A percentile compares a stretch with the other conserved stretches of the same genome.
phyloP scores from a whole-genome alignment of 2,329 filamentous ascomycete species.

The Xylariaceae sp. region DNA sequence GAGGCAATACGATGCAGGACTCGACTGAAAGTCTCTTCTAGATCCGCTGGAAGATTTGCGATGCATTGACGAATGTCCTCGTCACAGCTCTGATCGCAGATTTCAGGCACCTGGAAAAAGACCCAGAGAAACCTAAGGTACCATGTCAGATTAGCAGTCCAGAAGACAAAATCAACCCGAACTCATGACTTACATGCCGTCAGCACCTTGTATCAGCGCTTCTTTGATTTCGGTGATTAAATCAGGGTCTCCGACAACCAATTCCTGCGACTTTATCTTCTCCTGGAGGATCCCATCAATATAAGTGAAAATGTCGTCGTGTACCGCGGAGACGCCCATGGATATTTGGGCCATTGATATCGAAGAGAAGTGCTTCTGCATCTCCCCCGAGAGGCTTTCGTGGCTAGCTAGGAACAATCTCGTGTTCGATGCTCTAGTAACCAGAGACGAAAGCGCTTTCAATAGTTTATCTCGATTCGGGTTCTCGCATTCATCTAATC shows the following conservation, averaged over 20 bases:
- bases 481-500: slow-evolving; percentile 9
- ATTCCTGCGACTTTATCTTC: neutral
- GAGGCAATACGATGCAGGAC: slow-evolving; percentile 1
- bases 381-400: neutral
- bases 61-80: slow-evolving; percentile 28
- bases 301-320: neutral
- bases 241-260: slow-evolving; percentile 3
- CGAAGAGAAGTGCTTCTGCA: neutral
- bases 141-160: neutral
- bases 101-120: slow-evolving; percentile 16
- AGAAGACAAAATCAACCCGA: neutral
- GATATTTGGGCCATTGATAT: neutral
- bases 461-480: neutral
- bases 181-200: slow-evolving; percentile 32
- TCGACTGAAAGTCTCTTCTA: slow-evolving; percentile 31
- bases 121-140: slow-evolving; percentile 22
- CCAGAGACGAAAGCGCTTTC: neutral
- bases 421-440: neutral
- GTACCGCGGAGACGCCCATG: neutral
- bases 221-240: slow-evolving; percentile 25
- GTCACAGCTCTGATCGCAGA: slow-evolving; percentile 18
- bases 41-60: slow-evolving; percentile 28
- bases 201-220: slow-evolving; percentile 27
- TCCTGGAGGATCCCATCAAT: neutral
- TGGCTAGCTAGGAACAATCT: slow-evolving; percentile 1